Base-by-base conservation (phyloP, 2,329 filamentous ascomycete species). In the Karstenula rhodostoma region DNA sequence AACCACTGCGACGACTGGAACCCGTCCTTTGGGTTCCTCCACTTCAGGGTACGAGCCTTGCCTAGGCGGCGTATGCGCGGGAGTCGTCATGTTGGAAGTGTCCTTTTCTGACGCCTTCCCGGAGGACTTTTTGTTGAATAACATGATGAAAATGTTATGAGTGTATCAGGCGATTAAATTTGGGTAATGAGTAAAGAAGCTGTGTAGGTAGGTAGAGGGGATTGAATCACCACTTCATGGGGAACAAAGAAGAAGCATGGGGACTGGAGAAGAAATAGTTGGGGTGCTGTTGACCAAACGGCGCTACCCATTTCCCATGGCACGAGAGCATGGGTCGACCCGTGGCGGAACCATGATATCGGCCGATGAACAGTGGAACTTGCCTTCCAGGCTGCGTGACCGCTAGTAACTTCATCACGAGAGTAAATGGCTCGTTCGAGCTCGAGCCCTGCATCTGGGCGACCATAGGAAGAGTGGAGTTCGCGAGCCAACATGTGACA, bases 1-100 rank as follows among this genome's bases (percentile, higher is more conserved):
- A 13, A 76, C 62, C 5, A 74, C 53, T 1, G 72, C 67, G n/a
- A 74, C 66, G 8, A 60, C 60, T 52, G 72, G 72, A 5, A 74
- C 67, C 4, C 68, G 64, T 32, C 71, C 70, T 33, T 66, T 59
- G 19, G 68, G 67, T 43, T 64, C 63, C 25, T 67, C 35, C 9
- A 61, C 57, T n/a, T 47, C 49, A 23, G 51, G 55, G 12, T 62
- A 49, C 10, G 72, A 74, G 42, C 68, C 67, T 23, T 63, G 63
- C 58, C 70, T 67, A n/a, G 66, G 44, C 2, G 72, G 72, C 23
- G 71, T 73, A 27, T 66, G 65, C 22, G 65, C 61, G 25, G 70
- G 72, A 23, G 72, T 73, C 17, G 53, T 56, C 12, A 58, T 69
- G 23, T 67, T 63, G 4, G 71, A 71, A 22, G 69, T 73, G 43